Evolutionary conservation across 2,329 filamentous ascomycete genomes (phyloP).

Genomic region (Ophidiomyces ophidiicola): DNA sequence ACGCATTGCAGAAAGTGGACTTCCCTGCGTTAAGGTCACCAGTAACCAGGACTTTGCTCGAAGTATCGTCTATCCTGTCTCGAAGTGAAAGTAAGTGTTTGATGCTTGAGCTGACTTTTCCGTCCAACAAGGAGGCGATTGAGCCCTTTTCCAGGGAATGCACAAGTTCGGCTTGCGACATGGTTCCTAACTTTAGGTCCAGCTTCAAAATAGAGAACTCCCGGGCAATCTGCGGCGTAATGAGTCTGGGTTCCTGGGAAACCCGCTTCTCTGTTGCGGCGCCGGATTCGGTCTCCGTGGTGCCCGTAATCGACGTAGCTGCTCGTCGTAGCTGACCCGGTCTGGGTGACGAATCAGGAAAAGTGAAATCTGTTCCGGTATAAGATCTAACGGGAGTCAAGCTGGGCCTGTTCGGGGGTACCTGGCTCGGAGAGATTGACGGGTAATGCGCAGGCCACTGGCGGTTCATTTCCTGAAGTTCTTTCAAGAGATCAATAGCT

Average conservation of each 20-base stretch:
- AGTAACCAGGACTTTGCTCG: constrained; percentile 91
- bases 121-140: constrained; percentile 79
- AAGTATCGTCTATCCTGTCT: constrained; percentile 91
- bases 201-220: constrained; percentile 94
- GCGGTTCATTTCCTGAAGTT: constrained; percentile 76
- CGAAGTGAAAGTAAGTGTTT: constrained; percentile 76
- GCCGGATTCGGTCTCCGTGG: constrained; percentile 58
- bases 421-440: constrained; percentile 37
- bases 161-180: constrained; percentile 81
- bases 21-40: constrained; percentile 96
- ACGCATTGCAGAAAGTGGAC: constrained; percentile 97
- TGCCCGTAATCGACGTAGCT: constrained; percentile 56
- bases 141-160: constrained; percentile 89
- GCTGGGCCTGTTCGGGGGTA: constrained; percentile 25
- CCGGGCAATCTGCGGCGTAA: constrained; percentile 84
- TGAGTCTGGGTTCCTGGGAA: constrained; percentile 61
- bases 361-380: constrained; percentile 17
- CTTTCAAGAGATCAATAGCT: constrained; percentile 71
- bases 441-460: constrained; percentile 94
- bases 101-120: constrained; percentile 87
- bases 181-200: constrained; percentile 75
- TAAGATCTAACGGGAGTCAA: constrained; percentile 29
- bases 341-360: constrained; percentile 26
- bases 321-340: constrained; percentile 53
- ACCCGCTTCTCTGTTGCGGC: constrained; percentile 51